Percentiles rank a stretch among this genome's conserved stretches.
phyloP scores from a whole-genome alignment of 2,329 filamentous ascomycete species.

The Fusarium sp. region DNA sequence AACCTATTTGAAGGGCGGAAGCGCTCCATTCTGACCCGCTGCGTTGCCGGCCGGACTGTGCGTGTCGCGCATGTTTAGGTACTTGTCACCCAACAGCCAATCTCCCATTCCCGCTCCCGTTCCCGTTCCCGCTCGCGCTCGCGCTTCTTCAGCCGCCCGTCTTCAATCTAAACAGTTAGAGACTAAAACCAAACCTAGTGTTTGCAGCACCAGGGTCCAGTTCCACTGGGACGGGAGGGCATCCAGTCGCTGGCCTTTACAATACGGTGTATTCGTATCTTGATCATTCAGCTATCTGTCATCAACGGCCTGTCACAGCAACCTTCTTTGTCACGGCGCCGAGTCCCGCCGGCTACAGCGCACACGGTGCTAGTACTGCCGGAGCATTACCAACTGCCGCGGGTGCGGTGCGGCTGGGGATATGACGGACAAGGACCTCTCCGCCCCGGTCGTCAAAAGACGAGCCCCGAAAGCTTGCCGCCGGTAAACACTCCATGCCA shows the following conservation, averaged over 20 bases:
- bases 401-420: constrained; percentile 10
- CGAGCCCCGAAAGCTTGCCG: constrained; percentile 68
- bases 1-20: neutral
- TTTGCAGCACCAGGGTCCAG: constrained; percentile 22
- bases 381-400: constrained; percentile 3
- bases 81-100: constrained; percentile 1
- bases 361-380: neutral
- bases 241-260: constrained; percentile 14
- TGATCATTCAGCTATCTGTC: constrained; percentile 1
- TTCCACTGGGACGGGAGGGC: constrained; percentile 17
- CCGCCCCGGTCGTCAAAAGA: constrained; percentile 59
- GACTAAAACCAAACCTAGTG: constrained; percentile 28
- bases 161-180: constrained; percentile 21
- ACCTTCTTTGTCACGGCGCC: neutral
- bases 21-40: constrained; percentile 24
- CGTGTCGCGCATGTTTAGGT: constrained; percentile 16
- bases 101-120: constrained; percentile 32
- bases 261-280: constrained; percentile 1
- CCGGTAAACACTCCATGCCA: constrained; percentile 57
- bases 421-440: constrained; percentile 19
- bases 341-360: neutral
- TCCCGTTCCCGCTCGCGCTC: constrained; percentile 34
- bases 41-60: constrained; percentile 29
- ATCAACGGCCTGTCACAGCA: constrained; percentile 6
- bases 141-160: constrained; percentile 8